These are phyloP conservation scores for Talaromyces adpressus DNA, from an alignment of 495 filamentous ascomycete species.

Conservation along the genomic window DNA sequence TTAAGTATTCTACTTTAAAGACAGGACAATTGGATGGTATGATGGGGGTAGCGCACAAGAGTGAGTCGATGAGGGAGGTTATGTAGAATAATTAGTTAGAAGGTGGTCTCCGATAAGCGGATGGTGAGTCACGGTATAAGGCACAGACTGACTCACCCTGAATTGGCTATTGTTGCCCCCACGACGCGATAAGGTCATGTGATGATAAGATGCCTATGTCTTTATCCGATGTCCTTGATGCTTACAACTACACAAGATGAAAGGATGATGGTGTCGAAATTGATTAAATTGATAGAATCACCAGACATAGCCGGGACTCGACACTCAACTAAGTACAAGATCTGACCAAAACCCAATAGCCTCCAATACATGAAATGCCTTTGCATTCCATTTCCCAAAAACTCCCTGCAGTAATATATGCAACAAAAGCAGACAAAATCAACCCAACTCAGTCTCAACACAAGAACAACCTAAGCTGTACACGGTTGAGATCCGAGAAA, in stretches of 20 bases:
- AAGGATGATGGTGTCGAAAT: neutral
- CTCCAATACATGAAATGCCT: neutral
- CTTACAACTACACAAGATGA: no score
- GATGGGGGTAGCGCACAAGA: neutral
- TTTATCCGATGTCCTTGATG: neutral
- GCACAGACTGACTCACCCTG: neutral
- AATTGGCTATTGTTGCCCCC: neutral
- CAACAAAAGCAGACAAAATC: neutral
- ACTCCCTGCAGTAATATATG: conserved; percentile 4
- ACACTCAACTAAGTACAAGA: neutral
- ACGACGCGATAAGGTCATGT: neutral
- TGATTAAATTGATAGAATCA: neutral
- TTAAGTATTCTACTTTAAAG: neutral
- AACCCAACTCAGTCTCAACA: neutral
- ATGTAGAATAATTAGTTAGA: neutral
- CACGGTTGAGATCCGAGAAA: neutral
- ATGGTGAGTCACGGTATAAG: neutral
- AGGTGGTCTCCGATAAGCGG: neutral
- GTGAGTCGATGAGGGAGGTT: neutral
- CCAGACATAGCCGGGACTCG: neutral
- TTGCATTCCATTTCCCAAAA: neutral
- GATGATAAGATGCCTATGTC: neutral
- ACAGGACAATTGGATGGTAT: neutral
- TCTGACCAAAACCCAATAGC: neutral
- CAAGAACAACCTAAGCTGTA: neutral